Evolutionary conservation across 495 filamentous ascomycete species (phyloP).

Genomic region (Pseudoneurospora amorphoporcata): DNA sequence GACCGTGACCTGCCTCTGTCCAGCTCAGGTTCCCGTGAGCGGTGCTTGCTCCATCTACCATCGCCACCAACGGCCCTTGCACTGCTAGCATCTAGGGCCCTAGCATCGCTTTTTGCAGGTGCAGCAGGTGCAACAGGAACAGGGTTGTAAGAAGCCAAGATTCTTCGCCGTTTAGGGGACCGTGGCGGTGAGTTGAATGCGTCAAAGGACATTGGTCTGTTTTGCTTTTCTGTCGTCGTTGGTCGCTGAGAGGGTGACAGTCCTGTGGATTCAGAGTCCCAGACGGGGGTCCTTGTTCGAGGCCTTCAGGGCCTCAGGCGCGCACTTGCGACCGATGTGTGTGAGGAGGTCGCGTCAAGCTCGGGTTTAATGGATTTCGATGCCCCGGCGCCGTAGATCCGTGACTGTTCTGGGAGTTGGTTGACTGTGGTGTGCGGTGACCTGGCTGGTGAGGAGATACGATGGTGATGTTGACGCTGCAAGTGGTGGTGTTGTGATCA

Average conservation of each 20-base stretch:
- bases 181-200: conserved; percentile 14
- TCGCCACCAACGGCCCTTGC: background rate
- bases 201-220: conserved; percentile 8
- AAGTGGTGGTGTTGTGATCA: background rate
- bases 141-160: conserved; percentile 36
- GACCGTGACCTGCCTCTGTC: background rate
- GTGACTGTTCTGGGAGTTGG: background rate
- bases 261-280: background rate
- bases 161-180: conserved; percentile 36
- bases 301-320: background rate
- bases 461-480: background rate
- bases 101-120: background rate
- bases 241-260: too few relatives aligned
- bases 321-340: background rate
- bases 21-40: background rate
- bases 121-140: background rate
- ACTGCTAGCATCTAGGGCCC: background rate
- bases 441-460: background rate
- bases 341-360: background rate
- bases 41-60: background rate
- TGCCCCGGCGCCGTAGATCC: background rate
- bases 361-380: background rate
- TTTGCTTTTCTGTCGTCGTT: background rate
- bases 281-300: background rate
- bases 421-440: background rate